Base-by-base conservation (phyloP, 768 basidiomycete genomes). In the Auricularia cornea region DNA sequence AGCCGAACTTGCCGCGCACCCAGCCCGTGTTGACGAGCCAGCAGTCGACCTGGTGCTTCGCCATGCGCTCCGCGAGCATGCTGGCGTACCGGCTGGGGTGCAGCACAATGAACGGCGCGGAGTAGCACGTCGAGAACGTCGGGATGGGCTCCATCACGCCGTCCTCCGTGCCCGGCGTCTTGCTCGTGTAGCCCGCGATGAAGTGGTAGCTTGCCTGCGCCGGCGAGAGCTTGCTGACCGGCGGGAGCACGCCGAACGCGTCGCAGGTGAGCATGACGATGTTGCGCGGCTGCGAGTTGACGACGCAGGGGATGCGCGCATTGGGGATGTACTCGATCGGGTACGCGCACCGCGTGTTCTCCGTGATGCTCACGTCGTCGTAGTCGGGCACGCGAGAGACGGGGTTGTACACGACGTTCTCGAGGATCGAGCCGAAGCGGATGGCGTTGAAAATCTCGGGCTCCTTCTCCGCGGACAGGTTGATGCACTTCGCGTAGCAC, bases 11-110 rank as follows among this genome's bases (percentile, higher is more conserved):
- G 74, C 96, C 96, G 63, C 92, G 89, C 60, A 92, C 89, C 92
- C 92, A 95, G 66, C 92, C 96, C 2, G 96, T 99, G 87, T 99
- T 98, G 85, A 99, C 90, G 72, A 98, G 82, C 93, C 94, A 99
- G 81, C 95, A 97, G 76, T 94, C 77, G 69, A 94, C 94, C 62
- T 91, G 83, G 79, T 90, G 81, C 76, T 87, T 84, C 63, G 87
- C 77, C 95, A 99, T 98, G 70, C 90, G 86, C 68, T 92, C 88
- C 0, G 96, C 94, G 68, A 99, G 82, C 97, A 99, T 99, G 75
- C 89, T 83, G 48, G 97, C 96, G 76, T 99, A 99, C 66, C 94
- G 89, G 40, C 90, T 85, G 54, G 94, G 94, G 77, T 96, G 96
- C 63, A 97, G 90, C 68, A 98, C 89, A 73, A 99, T 98, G 84